These are phyloP conservation scores for Monosporascus sp. DNA, from an alignment of 2,329 filamentous ascomycete species.

Conservation along the genomic window DNA sequence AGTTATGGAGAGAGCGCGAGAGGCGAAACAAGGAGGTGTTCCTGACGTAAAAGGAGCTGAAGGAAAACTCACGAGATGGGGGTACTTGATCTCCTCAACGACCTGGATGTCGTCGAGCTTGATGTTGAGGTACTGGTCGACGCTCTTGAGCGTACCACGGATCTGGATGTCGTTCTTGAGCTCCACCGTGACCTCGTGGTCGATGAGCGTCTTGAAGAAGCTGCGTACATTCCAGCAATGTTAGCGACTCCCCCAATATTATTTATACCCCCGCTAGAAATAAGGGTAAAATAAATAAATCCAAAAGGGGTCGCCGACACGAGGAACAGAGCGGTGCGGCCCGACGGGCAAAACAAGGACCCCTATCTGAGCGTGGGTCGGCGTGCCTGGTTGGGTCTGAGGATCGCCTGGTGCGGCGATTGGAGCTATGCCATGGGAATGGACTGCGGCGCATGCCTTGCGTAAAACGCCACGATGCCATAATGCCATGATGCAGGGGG, in stretches of 20 bases:
- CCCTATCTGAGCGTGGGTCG: no score
- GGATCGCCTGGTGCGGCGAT: no score
- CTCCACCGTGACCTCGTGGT: constrained; percentile 95
- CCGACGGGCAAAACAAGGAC: no score
- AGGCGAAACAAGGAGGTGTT: neutral
- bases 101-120: constrained; percentile 95
- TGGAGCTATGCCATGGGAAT: no score
- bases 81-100: constrained; percentile 89
- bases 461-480: no score
- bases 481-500: no score
- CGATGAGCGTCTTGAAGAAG: constrained; percentile 98
- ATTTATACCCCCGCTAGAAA: no score
- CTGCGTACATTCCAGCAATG: constrained; percentile 35
- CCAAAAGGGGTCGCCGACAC: no score
- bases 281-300: no score
- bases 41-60: neutral
- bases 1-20: neutral
- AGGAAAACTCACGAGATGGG: constrained; percentile 64
- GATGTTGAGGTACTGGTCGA: constrained; percentile 98
- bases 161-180: constrained; percentile 99
- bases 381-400: no score
- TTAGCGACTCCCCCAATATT: neutral
- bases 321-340: no score
- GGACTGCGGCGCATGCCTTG: no score
- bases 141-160: constrained; percentile 89